Evolutionary conservation across 1,284 basidiomycete species (phyloP), one percentile per base, ranked within the genome.

Genomic region (Cryptococcus sp.): DNA sequence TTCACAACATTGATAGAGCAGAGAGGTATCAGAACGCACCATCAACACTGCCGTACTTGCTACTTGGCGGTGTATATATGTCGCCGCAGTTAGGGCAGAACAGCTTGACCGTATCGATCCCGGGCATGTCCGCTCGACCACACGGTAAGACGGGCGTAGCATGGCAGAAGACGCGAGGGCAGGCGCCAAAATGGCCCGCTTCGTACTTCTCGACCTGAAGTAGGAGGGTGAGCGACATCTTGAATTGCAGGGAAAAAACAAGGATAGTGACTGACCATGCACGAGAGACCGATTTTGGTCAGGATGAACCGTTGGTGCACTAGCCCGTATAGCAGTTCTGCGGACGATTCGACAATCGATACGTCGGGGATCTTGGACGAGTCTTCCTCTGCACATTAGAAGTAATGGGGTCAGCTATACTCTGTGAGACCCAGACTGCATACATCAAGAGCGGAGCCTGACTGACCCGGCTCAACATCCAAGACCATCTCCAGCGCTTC

Each of bases 401-500:
- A 35, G 8, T 35, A 10, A 10, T 13, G 13, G 13, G 30, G 10
- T 35, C 13, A 35, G 30, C 30, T 35, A 10, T 35, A 35, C 30
- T 35, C 30, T 35, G 7, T 10, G 30, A 10, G 8, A 35, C 13
- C 8, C 30, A 13, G 30, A 35, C 30, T 38, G 30, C 8, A 27
- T 15, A 38, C 41, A 8, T 35, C 23, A n/a, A 30, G 35, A 52
- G 40, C 50, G 63, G 54, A 76, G n/a, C 10, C 2, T 35, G 30
- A 35, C 87, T 77, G 78, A 93, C 93, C 93, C 81, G 96, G 92
- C 81, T 99, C 96, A 53, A 99, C 95, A 79, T 99, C 96, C 60
- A 99, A 81, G n/a, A 99, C 93, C 96, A 99, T 99, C 81, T 99
- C 96, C 86, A 99, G 88, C 27, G 96, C 96, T 78, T 99, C 96